Percentiles rank a stretch among this genome's conserved stretches.
phyloP scores from a whole-genome alignment of 2,329 filamentous ascomycete genomes.

The Epichloe festucae region DNA sequence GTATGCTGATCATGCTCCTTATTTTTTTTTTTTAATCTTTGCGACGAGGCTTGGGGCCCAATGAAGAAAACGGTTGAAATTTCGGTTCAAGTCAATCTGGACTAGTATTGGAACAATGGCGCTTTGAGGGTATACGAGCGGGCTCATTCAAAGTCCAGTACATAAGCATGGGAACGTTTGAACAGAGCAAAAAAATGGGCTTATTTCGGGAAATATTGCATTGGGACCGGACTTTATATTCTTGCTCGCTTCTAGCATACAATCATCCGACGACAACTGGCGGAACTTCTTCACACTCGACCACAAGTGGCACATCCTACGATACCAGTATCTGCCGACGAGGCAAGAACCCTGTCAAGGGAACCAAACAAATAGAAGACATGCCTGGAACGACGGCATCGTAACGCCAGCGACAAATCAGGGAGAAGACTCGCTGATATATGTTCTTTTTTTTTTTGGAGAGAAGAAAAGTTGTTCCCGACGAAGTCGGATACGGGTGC shows the following conservation, averaged over 20 bases:
- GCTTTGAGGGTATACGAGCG: conserved; percentile 15
- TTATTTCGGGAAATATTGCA: conserved; percentile 36
- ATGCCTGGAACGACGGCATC: background rate
- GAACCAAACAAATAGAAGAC: background rate
- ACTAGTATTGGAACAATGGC: conserved; percentile 16
- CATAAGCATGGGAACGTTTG: conserved; percentile 21
- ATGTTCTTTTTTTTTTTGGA: background rate
- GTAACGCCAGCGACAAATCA: background rate
- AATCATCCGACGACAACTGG: conserved; percentile 9
- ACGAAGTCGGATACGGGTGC: background rate
- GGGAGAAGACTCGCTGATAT: no score
- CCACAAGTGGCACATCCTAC: background rate
- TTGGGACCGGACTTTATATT: conserved; percentile 24
- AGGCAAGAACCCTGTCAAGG: background rate
- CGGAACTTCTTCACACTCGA: background rate
- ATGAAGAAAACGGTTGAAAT: conserved; percentile 15
- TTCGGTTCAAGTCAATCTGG: conserved; percentile 17
- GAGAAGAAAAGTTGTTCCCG: background rate
- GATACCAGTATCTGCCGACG: background rate
- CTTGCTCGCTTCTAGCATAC: conserved; percentile 18
- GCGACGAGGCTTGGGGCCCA: conserved; percentile 12
- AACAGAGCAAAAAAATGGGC: conserved; percentile 14
- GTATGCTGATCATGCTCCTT: background rate
- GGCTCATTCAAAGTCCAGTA: conserved; percentile 18
- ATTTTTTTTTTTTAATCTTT: conserved; percentile 7